These are phyloP conservation scores for Pythium rhizo-oryzae DNA, from an alignment of 352 stramenopile species.

Conservation along the genomic window DNA sequence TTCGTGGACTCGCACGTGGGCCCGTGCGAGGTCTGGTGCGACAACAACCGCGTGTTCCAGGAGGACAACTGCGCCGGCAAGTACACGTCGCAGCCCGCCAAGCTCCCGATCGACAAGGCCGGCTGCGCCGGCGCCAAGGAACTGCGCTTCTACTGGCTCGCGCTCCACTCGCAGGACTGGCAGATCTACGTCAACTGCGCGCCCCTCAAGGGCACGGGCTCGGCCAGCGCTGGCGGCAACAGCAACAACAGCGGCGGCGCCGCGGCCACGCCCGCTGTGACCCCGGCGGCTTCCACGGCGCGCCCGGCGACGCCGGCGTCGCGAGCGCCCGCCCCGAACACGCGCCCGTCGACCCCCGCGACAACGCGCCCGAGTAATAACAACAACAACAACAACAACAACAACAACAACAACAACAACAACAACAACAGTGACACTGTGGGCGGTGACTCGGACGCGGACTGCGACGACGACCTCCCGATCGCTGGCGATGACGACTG, in stretches of 20 bases:
- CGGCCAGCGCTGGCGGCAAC: background rate
- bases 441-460: conserved; percentile 1
- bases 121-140: conserved; percentile 32
- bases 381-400: too few relatives aligned
- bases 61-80: conserved; percentile 33
- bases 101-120: conserved; percentile 31
- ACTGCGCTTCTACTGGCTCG: conserved; percentile 33
- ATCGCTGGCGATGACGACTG: conserved; percentile 5
- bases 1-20: conserved; percentile 33
- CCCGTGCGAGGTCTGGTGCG: conserved; percentile 41
- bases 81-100: conserved; percentile 23
- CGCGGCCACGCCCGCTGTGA: conserved; percentile 10
- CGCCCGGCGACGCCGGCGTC: background rate
- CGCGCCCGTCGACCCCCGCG: background rate
- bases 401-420: background rate
- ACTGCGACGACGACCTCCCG: conserved; percentile 19
- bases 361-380: background rate
- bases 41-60: conserved; percentile 35
- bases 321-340: background rate
- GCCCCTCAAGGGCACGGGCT: conserved; percentile 18
- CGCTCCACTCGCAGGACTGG: conserved; percentile 35
- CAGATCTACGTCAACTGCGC: conserved; percentile 42
- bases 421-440: conserved; percentile 7
- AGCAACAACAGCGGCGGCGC: background rate
- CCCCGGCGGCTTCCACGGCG: background rate